phyloP scores from a whole-genome alignment of 2,329 filamentous ascomycete species.

The Cladosporium cucumerinum region DNA sequence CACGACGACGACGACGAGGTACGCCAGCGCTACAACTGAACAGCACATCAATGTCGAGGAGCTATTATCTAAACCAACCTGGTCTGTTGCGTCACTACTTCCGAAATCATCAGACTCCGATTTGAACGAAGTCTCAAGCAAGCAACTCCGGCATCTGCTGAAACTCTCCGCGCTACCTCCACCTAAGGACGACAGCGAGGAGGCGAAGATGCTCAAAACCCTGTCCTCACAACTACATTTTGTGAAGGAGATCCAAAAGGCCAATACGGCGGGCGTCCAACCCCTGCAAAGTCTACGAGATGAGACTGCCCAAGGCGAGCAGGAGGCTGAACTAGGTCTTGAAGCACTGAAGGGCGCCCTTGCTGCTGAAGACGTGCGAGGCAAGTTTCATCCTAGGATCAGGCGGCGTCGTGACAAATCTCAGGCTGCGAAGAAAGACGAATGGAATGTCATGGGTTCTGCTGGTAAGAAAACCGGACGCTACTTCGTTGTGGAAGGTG shows the following conservation, averaged over 20 bases:
- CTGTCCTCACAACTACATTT: slow-evolving; percentile 84
- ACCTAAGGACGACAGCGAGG: slow-evolving; percentile 61
- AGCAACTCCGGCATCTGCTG: slow-evolving; percentile 77
- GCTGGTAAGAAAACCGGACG: slow-evolving; percentile 65
- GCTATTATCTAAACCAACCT: slow-evolving; percentile 66
- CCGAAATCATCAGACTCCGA: slow-evolving; percentile 40
- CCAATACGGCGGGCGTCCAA: slow-evolving; percentile 69
- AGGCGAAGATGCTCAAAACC: slow-evolving; percentile 67
- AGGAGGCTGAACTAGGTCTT: slow-evolving; percentile 59
- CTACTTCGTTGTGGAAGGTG: slow-evolving; percentile 74
- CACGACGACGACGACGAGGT: not conserved
- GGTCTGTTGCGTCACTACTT: slow-evolving; percentile 78
- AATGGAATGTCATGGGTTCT: slow-evolving; percentile 68
- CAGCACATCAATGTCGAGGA: slow-evolving; percentile 33
- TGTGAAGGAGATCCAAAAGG: slow-evolving; percentile 77
- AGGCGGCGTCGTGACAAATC: slow-evolving; percentile 42
- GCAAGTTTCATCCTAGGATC: slow-evolving; percentile 51
- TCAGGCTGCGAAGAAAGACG: slow-evolving; percentile 42
- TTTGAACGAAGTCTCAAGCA: slow-evolving; percentile 53
- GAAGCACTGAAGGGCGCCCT: slow-evolving; percentile 57
- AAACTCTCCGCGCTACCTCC: slow-evolving; percentile 82
- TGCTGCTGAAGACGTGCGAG: slow-evolving; percentile 58
- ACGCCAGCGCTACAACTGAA: not conserved
- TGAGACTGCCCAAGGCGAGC: slow-evolving; percentile 59
- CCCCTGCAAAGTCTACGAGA: slow-evolving; percentile 79